Base-by-base conservation (phyloP, 106 monocot species). In the Allium sativum region DNA sequence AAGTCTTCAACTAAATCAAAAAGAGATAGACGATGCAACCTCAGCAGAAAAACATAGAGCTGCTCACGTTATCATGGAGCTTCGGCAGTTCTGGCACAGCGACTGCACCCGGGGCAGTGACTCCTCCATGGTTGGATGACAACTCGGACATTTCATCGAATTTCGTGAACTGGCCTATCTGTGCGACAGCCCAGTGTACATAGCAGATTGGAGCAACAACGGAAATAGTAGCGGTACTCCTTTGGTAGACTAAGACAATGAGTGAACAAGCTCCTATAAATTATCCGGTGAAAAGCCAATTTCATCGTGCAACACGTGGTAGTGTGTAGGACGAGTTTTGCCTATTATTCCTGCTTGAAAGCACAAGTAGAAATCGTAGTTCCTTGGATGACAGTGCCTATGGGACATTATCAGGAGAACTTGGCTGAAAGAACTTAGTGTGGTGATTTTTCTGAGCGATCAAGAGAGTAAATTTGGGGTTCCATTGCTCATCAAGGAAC, bases 351-450 rank as follows among this genome's bases (percentile, higher is more conserved):
- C 96, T 2, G 86, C 87, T 55, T 98, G 96, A 7, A 91, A 65
- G 54, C 96, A 98, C 87, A 98, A 85, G 72, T 91, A 98, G 62
- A 98, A 98, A 41, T 98, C 96, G 76, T 78, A 91, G 42, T 98
- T 98, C 44, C 72, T 57, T 0, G 91, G 96, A 76, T 98, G 96
- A 96, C 84, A n/a, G 95, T 96, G 44, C 95, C 95, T 96, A 67
- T n/a, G 84, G 91, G 58, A 98, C 96, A 76, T 98, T 98, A 20
- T 98, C 79, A 21, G 76, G 72, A n/a, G 73, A 80, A 14, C 53
- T 65, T 41, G 74, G 64, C 20, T 81, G 81, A 57, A 98, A 98
- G 53, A 98, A 88, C 19, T 91, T 98, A 1, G 96, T 98, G 56
- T 98, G 88, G 56, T 98, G 96, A 21, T 98, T 98, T 56, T 98